Evolutionary conservation across 2,329 filamentous ascomycete species (phyloP).

Genomic region (Penicillium sp.): DNA sequence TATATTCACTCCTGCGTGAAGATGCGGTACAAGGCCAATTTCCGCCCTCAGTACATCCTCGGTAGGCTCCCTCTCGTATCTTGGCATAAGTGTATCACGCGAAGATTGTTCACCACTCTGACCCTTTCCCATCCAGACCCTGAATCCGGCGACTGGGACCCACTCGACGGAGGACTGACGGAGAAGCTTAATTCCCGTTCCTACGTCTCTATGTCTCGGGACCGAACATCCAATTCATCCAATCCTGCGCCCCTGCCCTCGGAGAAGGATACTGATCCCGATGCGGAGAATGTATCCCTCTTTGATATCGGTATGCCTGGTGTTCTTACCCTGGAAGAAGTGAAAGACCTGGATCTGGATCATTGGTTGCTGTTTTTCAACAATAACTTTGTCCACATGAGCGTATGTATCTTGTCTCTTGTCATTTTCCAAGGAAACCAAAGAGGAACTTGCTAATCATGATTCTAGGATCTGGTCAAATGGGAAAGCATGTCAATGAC

Average conservation of each 20-base stretch:
- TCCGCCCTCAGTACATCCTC: slow-evolving; percentile 48
- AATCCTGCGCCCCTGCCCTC: slow-evolving; percentile 3
- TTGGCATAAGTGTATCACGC: neutral
- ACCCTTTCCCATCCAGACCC: slow-evolving; percentile 37
- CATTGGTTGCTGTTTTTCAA: slow-evolving; percentile 45
- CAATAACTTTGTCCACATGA: slow-evolving; percentile 43
- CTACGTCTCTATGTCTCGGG: slow-evolving; percentile 46
- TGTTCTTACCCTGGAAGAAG: slow-evolving; percentile 42
- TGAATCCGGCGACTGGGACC: slow-evolving; percentile 45
- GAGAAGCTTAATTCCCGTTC: slow-evolving; percentile 41
- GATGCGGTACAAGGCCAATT: slow-evolving; percentile 51
- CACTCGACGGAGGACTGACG: slow-evolving; percentile 42
- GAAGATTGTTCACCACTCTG: slow-evolving; percentile 1
- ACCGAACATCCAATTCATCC: slow-evolving; percentile 27
- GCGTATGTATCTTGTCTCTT: slow-evolving; percentile 10
- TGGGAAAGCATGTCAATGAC: slow-evolving; percentile 46
- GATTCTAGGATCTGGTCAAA: slow-evolving; percentile 43
- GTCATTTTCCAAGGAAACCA: neutral
- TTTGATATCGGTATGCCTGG: slow-evolving; percentile 49
- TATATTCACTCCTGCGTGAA: slow-evolving; percentile 59
- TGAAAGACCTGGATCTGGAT: slow-evolving; percentile 43
- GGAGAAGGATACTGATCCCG: slow-evolving; percentile 23
- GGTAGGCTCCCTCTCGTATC: slow-evolving; percentile 32
- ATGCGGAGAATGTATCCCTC: slow-evolving; percentile 44
- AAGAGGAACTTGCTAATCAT: slow-evolving; percentile 2